Evolutionary conservation across 2,329 filamentous ascomycete genomes (phyloP).

Genomic region (Elsinoe ampelina): DNA sequence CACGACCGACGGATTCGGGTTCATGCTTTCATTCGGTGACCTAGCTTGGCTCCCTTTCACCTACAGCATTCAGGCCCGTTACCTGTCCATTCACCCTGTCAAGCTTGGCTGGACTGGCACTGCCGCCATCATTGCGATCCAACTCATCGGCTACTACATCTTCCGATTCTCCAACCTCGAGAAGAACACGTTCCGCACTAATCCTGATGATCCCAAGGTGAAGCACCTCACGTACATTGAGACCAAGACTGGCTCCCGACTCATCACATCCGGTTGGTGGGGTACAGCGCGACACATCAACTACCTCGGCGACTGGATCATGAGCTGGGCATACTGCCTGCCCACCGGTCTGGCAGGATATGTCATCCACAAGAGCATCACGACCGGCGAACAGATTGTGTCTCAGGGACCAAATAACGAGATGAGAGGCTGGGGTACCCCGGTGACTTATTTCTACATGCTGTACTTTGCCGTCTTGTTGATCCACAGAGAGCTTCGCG

Average conservation of each 20-base stretch:
- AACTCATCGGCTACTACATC: slow-evolving; percentile 70
- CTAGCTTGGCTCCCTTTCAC: slow-evolving; percentile 87
- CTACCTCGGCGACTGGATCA: slow-evolving; percentile 90
- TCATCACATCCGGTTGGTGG: slow-evolving; percentile 89
- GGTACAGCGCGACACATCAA: slow-evolving; percentile 87
- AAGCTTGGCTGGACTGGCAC: slow-evolving; percentile 63
- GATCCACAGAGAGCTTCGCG: slow-evolving; percentile 74
- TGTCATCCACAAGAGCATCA: slow-evolving; percentile 52
- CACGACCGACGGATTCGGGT: slow-evolving; percentile 84
- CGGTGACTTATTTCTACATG: slow-evolving; percentile 91
- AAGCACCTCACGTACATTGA: slow-evolving; percentile 74
- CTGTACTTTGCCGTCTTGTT: slow-evolving; percentile 83
- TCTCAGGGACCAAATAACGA: slow-evolving; percentile 32
- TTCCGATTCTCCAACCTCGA: slow-evolving; percentile 92
- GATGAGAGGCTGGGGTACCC: slow-evolving; percentile 71
- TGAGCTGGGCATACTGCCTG: slow-evolving; percentile 82
- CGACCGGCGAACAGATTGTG: slow-evolving; percentile 53
- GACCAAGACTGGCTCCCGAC: slow-evolving; percentile 70
- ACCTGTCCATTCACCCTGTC: slow-evolving; percentile 72
- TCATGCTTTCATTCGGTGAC: slow-evolving; percentile 91
- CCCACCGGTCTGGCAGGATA: slow-evolving; percentile 82
- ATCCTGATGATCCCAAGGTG: slow-evolving; percentile 71
- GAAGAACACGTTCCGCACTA: slow-evolving; percentile 87
- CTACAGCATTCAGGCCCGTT: slow-evolving; percentile 76
- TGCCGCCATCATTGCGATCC: slow-evolving; percentile 55